Conservation (phyloP, 345 rosid species). For the Lepidium africanum region DNA sequence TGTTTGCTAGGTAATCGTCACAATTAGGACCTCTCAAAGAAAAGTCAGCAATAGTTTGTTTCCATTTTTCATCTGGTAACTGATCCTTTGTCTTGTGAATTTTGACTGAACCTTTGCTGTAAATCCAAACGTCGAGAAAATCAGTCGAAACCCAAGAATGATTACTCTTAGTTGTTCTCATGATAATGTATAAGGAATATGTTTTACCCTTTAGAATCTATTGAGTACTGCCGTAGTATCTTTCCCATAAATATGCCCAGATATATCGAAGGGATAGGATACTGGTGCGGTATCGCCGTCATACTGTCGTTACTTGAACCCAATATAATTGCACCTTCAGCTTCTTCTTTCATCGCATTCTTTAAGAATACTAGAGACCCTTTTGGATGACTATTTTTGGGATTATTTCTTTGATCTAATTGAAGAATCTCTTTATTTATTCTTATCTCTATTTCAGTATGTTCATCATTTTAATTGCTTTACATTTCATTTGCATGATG, state of each 20-base stretch:
- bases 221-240: neutral
- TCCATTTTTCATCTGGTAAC: neutral
- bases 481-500: too few relatives aligned
- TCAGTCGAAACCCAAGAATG: too few relatives aligned
- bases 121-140: too few relatives aligned
- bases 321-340: neutral
- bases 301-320: too few relatives aligned
- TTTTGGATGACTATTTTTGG: too few relatives aligned
- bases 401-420: too few relatives aligned
- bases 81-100: neutral
- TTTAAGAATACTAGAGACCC: too few relatives aligned
- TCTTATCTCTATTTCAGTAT: too few relatives aligned
- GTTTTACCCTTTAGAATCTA: neutral
- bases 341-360: constrained; percentile 9
- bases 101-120: neutral
- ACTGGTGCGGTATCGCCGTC: too few relatives aligned
- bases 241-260: neutral
- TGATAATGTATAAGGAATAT: neutral
- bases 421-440: too few relatives aligned
- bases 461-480: too few relatives aligned
- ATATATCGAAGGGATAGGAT: constrained; percentile 12
- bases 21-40: constrained; percentile 18
- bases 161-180: too few relatives aligned
- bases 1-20: constrained; percentile 2
- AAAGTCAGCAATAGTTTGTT: neutral